Evolutionary conservation across 148 eudicot species (phyloP).

Genomic region (Selenicereus undatus): DNA sequence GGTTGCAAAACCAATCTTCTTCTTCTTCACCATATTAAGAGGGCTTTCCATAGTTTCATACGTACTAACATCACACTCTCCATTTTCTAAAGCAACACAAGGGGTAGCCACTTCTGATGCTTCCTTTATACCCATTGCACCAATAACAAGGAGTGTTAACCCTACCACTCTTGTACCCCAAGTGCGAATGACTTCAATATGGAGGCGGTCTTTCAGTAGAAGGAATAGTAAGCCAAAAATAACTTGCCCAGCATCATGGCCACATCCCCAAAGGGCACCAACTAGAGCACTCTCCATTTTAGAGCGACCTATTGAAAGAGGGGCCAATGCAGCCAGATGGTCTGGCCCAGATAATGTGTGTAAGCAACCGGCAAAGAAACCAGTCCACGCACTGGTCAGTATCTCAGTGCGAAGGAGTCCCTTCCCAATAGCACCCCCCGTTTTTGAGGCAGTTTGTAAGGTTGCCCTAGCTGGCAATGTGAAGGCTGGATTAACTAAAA

Average conservation of each 20-base stretch:
- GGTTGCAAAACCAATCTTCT: conserved; percentile 84
- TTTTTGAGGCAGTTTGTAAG: conserved; percentile 43
- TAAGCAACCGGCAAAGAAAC: conserved; percentile 93
- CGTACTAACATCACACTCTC: conserved; percentile 55
- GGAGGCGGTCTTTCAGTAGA: conserved; percentile 85
- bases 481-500: conserved; percentile 44
- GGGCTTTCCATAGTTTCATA: conserved; percentile 47
- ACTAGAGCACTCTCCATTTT: conserved; percentile 86
- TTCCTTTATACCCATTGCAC: conserved; percentile 92
- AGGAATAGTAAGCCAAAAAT: conserved; percentile 80
- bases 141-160: conserved; percentile 76
- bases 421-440: conserved; percentile 41
- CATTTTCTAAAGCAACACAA: conserved; percentile 75
- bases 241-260: conserved; percentile 92
- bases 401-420: conserved; percentile 55
- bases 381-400: conserved; percentile 91
- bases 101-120: conserved; percentile 77
- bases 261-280: conserved; percentile 99
- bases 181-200: conserved; percentile 72
- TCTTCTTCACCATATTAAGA: conserved; percentile 40
- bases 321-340: conserved; percentile 95
- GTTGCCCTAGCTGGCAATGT: conserved; percentile 79
- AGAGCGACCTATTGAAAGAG: conserved; percentile 90
- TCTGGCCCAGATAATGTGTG: conserved; percentile 98
- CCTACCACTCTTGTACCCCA: conserved; percentile 98